These are phyloP conservation scores for Daldinia bambusicola DNA, from an alignment of 495 filamentous ascomycete species.

Conservation along the genomic window DNA sequence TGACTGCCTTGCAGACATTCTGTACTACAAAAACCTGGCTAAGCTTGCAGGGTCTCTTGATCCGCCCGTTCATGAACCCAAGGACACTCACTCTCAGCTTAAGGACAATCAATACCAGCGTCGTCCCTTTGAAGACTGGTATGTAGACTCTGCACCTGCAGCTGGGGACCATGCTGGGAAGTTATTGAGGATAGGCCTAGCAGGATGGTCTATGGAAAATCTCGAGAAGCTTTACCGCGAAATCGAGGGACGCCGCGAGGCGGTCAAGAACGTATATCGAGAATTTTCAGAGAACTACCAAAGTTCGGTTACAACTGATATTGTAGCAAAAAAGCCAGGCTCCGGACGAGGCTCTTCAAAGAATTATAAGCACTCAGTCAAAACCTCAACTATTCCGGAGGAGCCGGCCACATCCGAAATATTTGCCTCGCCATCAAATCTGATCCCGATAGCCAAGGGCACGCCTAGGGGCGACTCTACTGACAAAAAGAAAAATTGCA, in stretches of 20 bases:
- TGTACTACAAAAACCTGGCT: slow-evolving; percentile 52
- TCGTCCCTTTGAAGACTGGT: slow-evolving; percentile 66
- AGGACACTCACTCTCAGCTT: neutral
- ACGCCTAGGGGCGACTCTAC: too few species aligned
- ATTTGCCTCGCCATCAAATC: neutral
- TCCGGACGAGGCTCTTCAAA: neutral
- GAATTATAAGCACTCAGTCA: neutral
- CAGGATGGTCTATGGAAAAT: neutral
- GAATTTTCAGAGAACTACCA: neutral
- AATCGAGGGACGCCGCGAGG: neutral
- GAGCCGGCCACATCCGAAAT: neutral
- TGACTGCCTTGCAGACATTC: slow-evolving; percentile 51
- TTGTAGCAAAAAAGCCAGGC: neutral
- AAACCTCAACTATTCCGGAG: neutral
- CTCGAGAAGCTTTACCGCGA: neutral
- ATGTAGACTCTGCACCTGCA: slow-evolving; percentile 51
- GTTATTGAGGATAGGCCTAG: neutral
- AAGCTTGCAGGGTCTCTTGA: slow-evolving; percentile 60
- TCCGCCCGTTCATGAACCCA: slow-evolving; percentile 47
- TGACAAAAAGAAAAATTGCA: too few species aligned
- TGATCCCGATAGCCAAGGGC: too few species aligned
- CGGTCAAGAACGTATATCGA: neutral
- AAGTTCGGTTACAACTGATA: neutral
- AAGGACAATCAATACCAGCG: slow-evolving; percentile 23
- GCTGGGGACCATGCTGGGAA: slow-evolving; percentile 51